phyloP scores from a whole-genome alignment of 2,329 filamentous ascomycete species.

The Claviceps cyperi region DNA sequence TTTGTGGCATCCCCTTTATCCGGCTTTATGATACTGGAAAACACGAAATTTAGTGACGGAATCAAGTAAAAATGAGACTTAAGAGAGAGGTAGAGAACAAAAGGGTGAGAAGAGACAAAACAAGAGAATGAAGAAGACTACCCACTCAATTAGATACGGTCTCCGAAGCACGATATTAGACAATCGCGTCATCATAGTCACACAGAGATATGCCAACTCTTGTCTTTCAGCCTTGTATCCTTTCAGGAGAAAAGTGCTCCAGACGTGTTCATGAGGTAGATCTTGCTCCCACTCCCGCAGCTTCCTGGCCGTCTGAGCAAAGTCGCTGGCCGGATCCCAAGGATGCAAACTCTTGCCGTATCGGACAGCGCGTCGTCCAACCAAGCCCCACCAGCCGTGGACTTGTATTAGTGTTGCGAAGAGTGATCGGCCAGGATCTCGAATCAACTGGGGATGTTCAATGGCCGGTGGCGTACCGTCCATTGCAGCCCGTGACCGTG shows the following conservation, averaged over 20 bases:
- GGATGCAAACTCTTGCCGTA: conserved; percentile 29
- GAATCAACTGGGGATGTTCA: conserved; percentile 28
- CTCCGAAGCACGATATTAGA: conserved; percentile 42
- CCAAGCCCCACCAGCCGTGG: conserved; percentile 38
- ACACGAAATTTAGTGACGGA: not conserved
- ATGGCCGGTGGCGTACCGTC: conserved; percentile 37
- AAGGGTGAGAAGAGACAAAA: too few relatives aligned
- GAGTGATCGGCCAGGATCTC: conserved; percentile 31
- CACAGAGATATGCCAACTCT: conserved; percentile 38
- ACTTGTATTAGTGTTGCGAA: conserved; percentile 42
- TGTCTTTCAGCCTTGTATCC: conserved; percentile 32
- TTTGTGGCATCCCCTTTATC: conserved; percentile 23
- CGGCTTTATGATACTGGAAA: conserved; percentile 27
- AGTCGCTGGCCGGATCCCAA: conserved; percentile 34
- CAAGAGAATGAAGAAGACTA: conserved; percentile 4
- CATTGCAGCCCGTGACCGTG: conserved; percentile 35
- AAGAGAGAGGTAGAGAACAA: not conserved
- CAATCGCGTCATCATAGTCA: conserved; percentile 39
- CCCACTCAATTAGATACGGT: conserved; percentile 36
- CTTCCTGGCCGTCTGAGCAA: conserved; percentile 26
- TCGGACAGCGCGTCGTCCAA: conserved; percentile 33
- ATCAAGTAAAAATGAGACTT: not conserved
- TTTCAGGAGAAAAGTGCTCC: conserved; percentile 27
- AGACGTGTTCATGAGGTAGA: conserved; percentile 33
- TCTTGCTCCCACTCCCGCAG: conserved; percentile 33